Conservation (phyloP, 768 basidiomycete genomes). For the Dacryopinax primogenitus region DNA sequence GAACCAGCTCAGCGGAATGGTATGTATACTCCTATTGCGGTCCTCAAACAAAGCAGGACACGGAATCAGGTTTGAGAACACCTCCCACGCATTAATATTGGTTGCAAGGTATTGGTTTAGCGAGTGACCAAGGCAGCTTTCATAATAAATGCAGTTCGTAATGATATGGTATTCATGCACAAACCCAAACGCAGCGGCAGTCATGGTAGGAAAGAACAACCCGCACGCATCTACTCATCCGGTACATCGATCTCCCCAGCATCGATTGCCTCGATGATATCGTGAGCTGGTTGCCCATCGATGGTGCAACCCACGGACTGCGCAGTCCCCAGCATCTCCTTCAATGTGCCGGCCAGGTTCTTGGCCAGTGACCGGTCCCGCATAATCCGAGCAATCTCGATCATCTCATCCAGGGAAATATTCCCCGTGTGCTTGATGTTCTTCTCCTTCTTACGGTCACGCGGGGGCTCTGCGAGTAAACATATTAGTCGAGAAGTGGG, state of each 20-base stretch:
- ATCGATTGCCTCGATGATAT: slow-evolving; percentile 78
- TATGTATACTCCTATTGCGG: no score
- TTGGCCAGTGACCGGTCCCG: slow-evolving; percentile 86
- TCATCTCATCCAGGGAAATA: slow-evolving; percentile 82
- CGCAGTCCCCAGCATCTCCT: slow-evolving; percentile 97
- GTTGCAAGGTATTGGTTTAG: no score
- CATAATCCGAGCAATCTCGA: slow-evolving; percentile 95
- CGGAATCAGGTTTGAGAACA: no score
- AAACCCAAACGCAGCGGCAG: not conserved
- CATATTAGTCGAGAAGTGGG: not conserved
- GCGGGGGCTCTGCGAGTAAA: slow-evolving; percentile 67
- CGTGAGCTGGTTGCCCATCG: slow-evolving; percentile 85
- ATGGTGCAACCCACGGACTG: slow-evolving; percentile 96
- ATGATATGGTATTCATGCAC: not conserved
- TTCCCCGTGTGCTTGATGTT: slow-evolving; percentile 99
- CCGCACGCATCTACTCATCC: slow-evolving; percentile 46
- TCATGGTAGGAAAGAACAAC: not conserved
- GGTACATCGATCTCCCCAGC: slow-evolving; percentile 76
- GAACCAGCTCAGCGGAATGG: no score
- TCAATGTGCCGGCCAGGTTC: slow-evolving; percentile 73
- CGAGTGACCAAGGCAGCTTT: no score
- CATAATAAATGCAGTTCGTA: not conserved
- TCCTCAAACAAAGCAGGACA: no score
- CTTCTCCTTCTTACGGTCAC: slow-evolving; percentile 99
- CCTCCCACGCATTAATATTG: no score